phyloP scores from a whole-genome alignment of 805 yeast genomes.

The Tetrapisispora taiwanensis region DNA sequence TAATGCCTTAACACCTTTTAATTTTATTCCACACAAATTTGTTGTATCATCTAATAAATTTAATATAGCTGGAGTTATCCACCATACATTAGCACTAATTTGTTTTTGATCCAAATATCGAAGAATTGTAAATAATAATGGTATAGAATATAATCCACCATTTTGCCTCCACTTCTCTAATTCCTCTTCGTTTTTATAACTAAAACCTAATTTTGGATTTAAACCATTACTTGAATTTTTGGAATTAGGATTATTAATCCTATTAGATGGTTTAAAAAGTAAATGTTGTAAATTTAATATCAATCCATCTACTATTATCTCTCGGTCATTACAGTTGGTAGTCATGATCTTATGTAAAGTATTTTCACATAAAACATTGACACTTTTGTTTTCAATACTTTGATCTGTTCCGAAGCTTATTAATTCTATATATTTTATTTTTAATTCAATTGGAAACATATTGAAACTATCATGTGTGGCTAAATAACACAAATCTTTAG shows the following conservation, averaged over 20 bases:
- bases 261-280: neutral
- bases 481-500: neutral
- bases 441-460: neutral
- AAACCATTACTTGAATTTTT: constrained; percentile 5
- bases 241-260: neutral
- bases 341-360: too few species aligned
- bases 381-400: neutral
- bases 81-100: constrained; percentile 23
- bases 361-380: too few species aligned
- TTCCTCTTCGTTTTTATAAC: constrained; percentile 14
- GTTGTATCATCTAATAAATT: constrained; percentile 25
- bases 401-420: neutral
- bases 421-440: neutral
- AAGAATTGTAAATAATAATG: constrained; percentile 18
- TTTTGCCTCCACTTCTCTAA: constrained; percentile 14
- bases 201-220: constrained; percentile 11
- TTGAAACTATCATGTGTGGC: neutral
- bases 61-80: constrained; percentile 28
- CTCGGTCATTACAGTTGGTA: too few species aligned
- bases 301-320: too few species aligned
- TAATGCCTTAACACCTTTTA: constrained; percentile 19
- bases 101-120: constrained; percentile 9
- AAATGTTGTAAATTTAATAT: constrained; percentile 2
- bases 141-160: constrained; percentile 20
- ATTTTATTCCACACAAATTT: constrained; percentile 16